These are phyloP conservation scores for Elsinoe australis DNA, from an alignment of 2,329 filamentous ascomycete genomes.

Conservation along the genomic window DNA sequence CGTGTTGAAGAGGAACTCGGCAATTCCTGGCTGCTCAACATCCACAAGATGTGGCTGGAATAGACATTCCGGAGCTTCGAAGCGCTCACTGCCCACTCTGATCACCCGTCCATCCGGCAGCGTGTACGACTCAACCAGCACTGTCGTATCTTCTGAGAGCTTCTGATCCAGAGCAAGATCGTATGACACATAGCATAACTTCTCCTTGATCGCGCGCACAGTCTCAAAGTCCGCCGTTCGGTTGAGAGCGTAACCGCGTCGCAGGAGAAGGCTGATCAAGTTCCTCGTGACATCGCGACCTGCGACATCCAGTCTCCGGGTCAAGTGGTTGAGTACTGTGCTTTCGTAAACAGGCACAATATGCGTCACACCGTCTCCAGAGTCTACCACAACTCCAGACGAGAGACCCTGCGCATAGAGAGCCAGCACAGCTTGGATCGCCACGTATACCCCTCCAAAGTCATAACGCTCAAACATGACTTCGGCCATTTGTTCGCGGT, in stretches of 20 bases:
- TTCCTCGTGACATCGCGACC: slow-evolving; percentile 98
- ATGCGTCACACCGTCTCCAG: slow-evolving; percentile 95
- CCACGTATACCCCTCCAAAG: slow-evolving; percentile 95
- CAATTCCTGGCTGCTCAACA: slow-evolving; percentile 92
- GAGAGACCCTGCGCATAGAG: slow-evolving; percentile 85
- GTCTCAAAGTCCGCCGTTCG: slow-evolving; percentile 98
- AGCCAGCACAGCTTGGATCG: slow-evolving; percentile 92
- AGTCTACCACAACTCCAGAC: slow-evolving; percentile 94
- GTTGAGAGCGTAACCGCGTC: slow-evolving; percentile 93
- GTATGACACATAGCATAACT: slow-evolving; percentile 98
- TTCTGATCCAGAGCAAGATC: slow-evolving; percentile 94
- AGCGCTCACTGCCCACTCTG: slow-evolving; percentile 89
- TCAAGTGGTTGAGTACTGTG: slow-evolving; percentile 94
- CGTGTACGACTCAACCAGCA: slow-evolving; percentile 95
- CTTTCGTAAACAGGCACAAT: slow-evolving; percentile 98
- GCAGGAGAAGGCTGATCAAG: slow-evolving; percentile 86
- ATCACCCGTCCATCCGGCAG: slow-evolving; percentile 94
- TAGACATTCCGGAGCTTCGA: slow-evolving; percentile 94
- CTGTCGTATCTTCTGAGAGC: slow-evolving; percentile 93
- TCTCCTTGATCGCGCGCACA: slow-evolving; percentile 98
- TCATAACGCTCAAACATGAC: slow-evolving; percentile 98
- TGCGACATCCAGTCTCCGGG: slow-evolving; percentile 85
- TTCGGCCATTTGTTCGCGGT: slow-evolving; percentile 95
- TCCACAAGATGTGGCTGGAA: slow-evolving; percentile 98
- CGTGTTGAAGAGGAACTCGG: slow-evolving; percentile 97